A percentile compares a stretch with the other conserved stretches of the same genome.
phyloP scores from a whole-genome alignment of 2,329 filamentous ascomycete genomes.

The Hymenoscyphus salicellus region DNA sequence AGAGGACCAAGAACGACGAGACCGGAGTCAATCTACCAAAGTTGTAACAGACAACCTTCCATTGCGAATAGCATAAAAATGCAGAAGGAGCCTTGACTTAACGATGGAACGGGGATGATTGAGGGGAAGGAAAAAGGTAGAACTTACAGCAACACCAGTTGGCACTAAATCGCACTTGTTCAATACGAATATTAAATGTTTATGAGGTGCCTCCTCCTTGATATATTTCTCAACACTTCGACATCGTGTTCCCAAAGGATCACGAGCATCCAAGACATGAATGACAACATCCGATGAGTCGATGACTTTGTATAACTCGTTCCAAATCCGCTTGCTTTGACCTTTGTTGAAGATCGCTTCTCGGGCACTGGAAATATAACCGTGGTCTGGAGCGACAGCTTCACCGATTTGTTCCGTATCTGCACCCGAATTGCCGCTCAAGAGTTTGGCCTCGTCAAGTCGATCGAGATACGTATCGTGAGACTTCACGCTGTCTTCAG shows the following conservation, averaged over 20 bases:
- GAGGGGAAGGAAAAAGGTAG: constrained; percentile 10
- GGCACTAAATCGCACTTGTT: constrained; percentile 95
- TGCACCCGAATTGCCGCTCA: constrained; percentile 66
- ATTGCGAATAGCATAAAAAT: constrained; percentile 57
- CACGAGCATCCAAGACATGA: constrained; percentile 87
- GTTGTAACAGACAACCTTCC: constrained; percentile 96
- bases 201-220: constrained; percentile 88
- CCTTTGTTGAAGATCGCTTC: constrained; percentile 93
- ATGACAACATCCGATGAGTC: constrained; percentile 94
- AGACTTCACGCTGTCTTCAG: constrained; percentile 73
- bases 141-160: constrained; percentile 90
- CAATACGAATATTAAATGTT: constrained; percentile 85
- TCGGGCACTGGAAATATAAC: constrained; percentile 60
- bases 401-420: constrained; percentile 48
- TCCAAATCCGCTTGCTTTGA: constrained; percentile 94
- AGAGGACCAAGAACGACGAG: constrained; percentile 63
- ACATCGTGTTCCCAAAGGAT: constrained; percentile 87
- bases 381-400: constrained; percentile 40
- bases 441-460: constrained; percentile 71
- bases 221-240: constrained; percentile 91
- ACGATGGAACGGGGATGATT: constrained; percentile 48
- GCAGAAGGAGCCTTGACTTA: constrained; percentile 85
- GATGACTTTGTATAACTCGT: constrained; percentile 92
- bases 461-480: constrained; percentile 79
- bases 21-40: constrained; percentile 86